Percentiles rank a stretch among this genome's conserved stretches.
phyloP scores from a whole-genome alignment of 1,139 yeast species.

The Saccharomyces hybrid region DNA sequence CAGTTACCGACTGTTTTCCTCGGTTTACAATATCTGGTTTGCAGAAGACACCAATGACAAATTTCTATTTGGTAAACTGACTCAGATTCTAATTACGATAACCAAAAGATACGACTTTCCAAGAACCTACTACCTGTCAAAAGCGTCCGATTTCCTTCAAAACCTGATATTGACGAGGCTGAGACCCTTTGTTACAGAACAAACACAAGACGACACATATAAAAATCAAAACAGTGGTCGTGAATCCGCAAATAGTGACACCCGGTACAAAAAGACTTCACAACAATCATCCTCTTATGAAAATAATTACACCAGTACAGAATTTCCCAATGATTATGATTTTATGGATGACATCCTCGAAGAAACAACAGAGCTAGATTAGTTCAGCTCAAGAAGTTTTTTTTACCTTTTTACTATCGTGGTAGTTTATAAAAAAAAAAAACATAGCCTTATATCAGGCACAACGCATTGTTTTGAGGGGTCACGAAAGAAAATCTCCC shows the following conservation, averaged over 20 bases:
- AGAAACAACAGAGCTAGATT: background rate
- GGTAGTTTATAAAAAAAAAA: background rate
- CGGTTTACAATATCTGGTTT: background rate
- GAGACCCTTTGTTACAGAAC: background rate
- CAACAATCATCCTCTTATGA: background rate
- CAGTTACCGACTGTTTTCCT: constrained; percentile 4
- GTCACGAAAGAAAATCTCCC: background rate
- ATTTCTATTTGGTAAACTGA: constrained; percentile 9
- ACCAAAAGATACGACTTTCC: constrained; percentile 1
- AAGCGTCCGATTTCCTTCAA: background rate
- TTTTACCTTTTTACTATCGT: background rate
- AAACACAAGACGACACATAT: background rate
- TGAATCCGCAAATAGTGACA: background rate
- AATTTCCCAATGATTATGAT: background rate
- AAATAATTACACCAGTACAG: background rate
- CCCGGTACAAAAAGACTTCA: background rate
- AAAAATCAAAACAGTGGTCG: background rate
- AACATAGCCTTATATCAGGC: too few species aligned
- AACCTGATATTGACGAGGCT: background rate
- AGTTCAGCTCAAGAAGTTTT: background rate
- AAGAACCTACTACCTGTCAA: constrained; percentile 1
- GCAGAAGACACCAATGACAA: constrained; percentile 1
- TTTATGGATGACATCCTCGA: background rate
- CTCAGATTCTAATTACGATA: constrained; percentile 2
- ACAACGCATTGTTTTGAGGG: too few species aligned